phyloP scores from a whole-genome alignment of 805 yeast genomes.

The Spathaspora sp. region DNA sequence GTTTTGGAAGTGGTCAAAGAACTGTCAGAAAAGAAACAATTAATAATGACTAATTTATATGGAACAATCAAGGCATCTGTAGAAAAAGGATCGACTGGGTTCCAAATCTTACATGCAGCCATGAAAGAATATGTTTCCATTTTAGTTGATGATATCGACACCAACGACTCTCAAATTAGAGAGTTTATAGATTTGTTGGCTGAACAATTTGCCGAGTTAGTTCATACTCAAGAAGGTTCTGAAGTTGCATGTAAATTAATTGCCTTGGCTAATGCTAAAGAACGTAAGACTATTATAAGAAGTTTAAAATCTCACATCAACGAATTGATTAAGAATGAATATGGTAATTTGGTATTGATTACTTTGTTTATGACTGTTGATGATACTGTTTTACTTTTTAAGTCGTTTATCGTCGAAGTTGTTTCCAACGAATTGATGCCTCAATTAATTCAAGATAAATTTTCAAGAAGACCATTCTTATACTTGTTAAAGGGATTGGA shows the following conservation, averaged over 20 bases:
- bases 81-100: conserved; percentile 93
- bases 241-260: conserved; percentile 83
- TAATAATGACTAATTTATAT: conserved; percentile 69
- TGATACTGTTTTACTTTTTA: conserved; percentile 81
- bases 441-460: conserved; percentile 63
- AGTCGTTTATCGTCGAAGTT: conserved; percentile 64
- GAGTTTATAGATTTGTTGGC: conserved; percentile 79
- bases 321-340: conserved; percentile 76
- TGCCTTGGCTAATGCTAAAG: conserved; percentile 86
- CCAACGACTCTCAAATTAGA: conserved; percentile 54
- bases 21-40: conserved; percentile 72
- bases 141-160: conserved; percentile 49
- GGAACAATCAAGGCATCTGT: conserved; percentile 88
- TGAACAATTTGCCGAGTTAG: conserved; percentile 91
- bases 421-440: conserved; percentile 45
- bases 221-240: conserved; percentile 91
- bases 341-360: conserved; percentile 78
- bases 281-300: conserved; percentile 75
- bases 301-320: conserved; percentile 72
- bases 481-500: conserved; percentile 76
- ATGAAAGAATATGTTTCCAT: conserved; percentile 84
- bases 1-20: conserved; percentile 65
- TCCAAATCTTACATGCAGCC: conserved; percentile 93
- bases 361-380: conserved; percentile 83
- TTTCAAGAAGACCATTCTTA: conserved; percentile 83